Conservation (phyloP, 2,329 filamentous ascomycete genomes). For the Balansia obtecta region DNA sequence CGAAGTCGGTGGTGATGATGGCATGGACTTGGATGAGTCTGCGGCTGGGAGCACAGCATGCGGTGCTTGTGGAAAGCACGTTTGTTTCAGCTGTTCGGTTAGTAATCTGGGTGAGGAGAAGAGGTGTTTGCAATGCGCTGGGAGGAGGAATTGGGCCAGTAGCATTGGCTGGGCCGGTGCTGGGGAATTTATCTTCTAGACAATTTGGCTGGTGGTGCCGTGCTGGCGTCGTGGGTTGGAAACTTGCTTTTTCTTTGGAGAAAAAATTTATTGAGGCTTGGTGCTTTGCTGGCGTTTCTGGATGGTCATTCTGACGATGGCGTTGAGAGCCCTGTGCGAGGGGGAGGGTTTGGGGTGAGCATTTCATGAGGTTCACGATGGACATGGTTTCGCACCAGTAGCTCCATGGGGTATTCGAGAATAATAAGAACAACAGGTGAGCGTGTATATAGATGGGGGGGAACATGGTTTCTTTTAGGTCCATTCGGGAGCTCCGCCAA, state of each 20-base stretch:
- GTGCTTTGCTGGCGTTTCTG: background rate
- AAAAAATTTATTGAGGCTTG: too few species aligned
- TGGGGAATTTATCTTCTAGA: constrained; percentile 13
- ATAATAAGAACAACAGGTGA: too few species aligned
- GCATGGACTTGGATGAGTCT: constrained; percentile 26
- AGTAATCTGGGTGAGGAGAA: constrained; percentile 43
- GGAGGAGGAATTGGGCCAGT: constrained; percentile 16
- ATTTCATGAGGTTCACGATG: too few species aligned
- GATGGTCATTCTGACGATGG: background rate
- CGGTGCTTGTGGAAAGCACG: constrained; percentile 37
- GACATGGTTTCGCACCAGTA: too few species aligned
- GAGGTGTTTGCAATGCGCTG: constrained; percentile 40
- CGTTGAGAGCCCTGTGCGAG: background rate
- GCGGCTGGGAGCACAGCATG: constrained; percentile 25
- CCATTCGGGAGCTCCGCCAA: too few species aligned
- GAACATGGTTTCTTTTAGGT: too few species aligned
- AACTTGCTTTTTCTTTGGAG: background rate
- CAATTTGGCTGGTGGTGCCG: background rate
- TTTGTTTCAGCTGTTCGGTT: constrained; percentile 48
- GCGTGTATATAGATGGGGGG: too few species aligned
- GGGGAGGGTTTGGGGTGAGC: background rate
- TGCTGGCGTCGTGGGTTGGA: background rate
- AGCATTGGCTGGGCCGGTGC: constrained; percentile 11
- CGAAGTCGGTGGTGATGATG: constrained; percentile 13
- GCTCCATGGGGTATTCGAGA: too few species aligned